These are phyloP conservation scores for Epichloe festucae DNA, from an alignment of 2,329 filamentous ascomycete genomes.

Conservation along the genomic window DNA sequence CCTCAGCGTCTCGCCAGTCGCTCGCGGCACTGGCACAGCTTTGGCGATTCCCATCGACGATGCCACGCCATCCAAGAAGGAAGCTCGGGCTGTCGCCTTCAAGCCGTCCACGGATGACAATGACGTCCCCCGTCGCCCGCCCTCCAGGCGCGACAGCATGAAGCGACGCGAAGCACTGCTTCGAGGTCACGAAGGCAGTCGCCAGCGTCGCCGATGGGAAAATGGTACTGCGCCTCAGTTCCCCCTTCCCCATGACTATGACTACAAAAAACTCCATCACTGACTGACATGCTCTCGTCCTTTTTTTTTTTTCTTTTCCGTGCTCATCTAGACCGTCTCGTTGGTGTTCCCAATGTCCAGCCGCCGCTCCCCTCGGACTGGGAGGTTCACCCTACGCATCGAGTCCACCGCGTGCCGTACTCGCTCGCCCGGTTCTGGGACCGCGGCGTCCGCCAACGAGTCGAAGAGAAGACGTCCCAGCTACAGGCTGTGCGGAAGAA, in stretches of 20 bases:
- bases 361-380: slow-evolving; percentile 75
- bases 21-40: slow-evolving; percentile 47
- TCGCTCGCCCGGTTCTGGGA: slow-evolving; percentile 84
- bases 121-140: slow-evolving; percentile 31
- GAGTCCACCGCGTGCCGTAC: slow-evolving; percentile 69
- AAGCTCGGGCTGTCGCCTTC: slow-evolving; percentile 11
- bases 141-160: slow-evolving; percentile 40
- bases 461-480: slow-evolving; percentile 31
- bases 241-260: no score
- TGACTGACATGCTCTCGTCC: background rate
- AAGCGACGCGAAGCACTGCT: slow-evolving; percentile 58
- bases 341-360: slow-evolving; percentile 75
- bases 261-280: background rate
- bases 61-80: slow-evolving; percentile 3
- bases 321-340: slow-evolving; percentile 55
- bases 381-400: slow-evolving; percentile 70
- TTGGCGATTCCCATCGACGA: slow-evolving; percentile 69
- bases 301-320: no score
- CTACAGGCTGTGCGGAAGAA: slow-evolving; percentile 31
- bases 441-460: slow-evolving; percentile 33
- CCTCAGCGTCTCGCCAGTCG: slow-evolving; percentile 39
- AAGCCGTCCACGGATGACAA: slow-evolving; percentile 13
- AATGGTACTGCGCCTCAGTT: slow-evolving; percentile 47
- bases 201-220: slow-evolving; percentile 83
- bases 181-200: slow-evolving; percentile 82